Evolutionary conservation across 2,329 filamentous ascomycete genomes (phyloP).

Genomic region (Simplicillium aogashimaense): DNA sequence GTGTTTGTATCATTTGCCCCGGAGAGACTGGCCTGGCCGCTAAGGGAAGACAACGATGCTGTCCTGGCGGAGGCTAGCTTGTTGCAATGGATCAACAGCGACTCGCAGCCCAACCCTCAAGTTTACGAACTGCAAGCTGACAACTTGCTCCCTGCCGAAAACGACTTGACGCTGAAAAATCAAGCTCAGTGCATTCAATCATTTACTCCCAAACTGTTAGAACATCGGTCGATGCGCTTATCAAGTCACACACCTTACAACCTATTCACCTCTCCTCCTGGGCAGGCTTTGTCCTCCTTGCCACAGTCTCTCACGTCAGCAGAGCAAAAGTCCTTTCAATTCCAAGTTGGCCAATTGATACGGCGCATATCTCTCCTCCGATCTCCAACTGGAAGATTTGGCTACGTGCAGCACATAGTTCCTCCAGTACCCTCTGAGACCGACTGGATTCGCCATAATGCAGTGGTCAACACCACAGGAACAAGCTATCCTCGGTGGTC

Average conservation of each 20-base stretch:
- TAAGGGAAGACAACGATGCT: too few species aligned
- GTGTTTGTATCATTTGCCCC: too few species aligned
- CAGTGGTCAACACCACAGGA: conserved; percentile 1
- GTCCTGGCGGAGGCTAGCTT: too few species aligned
- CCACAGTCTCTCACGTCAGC: conserved; percentile 18
- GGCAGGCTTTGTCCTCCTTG: conserved; percentile 26
- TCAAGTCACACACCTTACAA: conserved; percentile 28
- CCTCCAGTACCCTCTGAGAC: conserved; percentile 10
- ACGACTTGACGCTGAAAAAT: not conserved
- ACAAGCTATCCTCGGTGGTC: conserved; percentile 30
- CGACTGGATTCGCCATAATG: not conserved
- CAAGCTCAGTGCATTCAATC: conserved; percentile 10
- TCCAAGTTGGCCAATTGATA: conserved; percentile 35
- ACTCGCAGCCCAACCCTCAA: too few species aligned
- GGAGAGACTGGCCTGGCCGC: too few species aligned
- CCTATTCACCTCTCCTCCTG: conserved; percentile 27
- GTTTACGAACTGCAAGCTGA: too few species aligned
- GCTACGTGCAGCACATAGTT: conserved; percentile 19
- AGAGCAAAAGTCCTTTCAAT: conserved; percentile 29
- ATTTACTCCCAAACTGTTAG: conserved; percentile 3
- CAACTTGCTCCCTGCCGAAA: too few species aligned
- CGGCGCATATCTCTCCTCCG: conserved; percentile 30
- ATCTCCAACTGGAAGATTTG: conserved; percentile 39
- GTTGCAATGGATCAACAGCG: too few species aligned
- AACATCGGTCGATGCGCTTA: conserved; percentile 20